Base-by-base conservation (phyloP, 139 green algal genomes). In the Parachlorella kessleri region DNA sequence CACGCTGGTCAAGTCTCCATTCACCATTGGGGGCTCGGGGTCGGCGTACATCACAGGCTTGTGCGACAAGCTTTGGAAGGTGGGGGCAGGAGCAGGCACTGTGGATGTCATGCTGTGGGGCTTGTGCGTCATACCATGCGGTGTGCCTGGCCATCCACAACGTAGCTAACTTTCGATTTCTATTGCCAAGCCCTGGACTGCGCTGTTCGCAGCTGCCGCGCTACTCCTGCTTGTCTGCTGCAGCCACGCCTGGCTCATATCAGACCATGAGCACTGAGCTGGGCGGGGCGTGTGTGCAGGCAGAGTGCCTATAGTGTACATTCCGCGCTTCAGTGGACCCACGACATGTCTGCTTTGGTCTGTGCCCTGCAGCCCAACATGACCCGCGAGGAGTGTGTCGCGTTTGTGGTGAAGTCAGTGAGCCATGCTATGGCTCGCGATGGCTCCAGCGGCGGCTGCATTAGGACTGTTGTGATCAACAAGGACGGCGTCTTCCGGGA, bases 1-100 rank as follows among this genome's bases (percentile, higher is more conserved):
- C 48, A 98, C 94, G 9, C 70, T 97, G 6, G 72, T 95, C 9
- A 86, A 90, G 54, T 77, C 83, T 64, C 89, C 93, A 24, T 97
- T 93, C 78, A 84, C 89, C 26, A 93, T 96, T 55, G 90, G 92
- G 33, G 95, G 95, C 35, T 96, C 90, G 2, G 95, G 95, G 1
- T 96, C 90, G 5, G 92, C 92, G 5, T 98, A 98, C 87, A 97
- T 98, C 78, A 89, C 89, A 30, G 92, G 92, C 35, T 92, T 93
- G 36, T 90, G 82, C 75, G 94, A 97, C 80, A 93, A 91, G 84
- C 86, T 91, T 72, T 98, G 89, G 83, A 82, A 72, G 77, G 77
- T 82, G 38, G 9, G 76, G n/a, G n/a, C n/a, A n/a, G n/a, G n/a
- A n/a, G n/a, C n/a, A n/a, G n/a, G n/a, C n/a, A n/a, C n/a, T n/a